A percentile compares a stretch with the other conserved stretches of the same genome.
Evolutionary conservation across 2,329 filamentous ascomycete genomes (phyloP).

Genomic region (Stylonectria norvegica): DNA sequence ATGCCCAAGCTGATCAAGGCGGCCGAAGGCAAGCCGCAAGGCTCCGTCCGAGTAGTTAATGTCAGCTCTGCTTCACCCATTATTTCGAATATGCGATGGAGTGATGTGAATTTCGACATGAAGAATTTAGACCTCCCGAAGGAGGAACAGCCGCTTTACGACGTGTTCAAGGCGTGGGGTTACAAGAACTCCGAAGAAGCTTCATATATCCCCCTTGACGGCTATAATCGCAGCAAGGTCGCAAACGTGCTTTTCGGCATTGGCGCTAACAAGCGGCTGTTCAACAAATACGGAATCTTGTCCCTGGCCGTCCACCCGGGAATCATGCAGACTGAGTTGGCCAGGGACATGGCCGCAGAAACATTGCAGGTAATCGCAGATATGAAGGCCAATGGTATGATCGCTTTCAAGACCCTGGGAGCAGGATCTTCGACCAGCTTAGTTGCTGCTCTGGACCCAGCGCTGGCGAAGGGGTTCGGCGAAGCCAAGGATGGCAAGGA

Average conservation of each 20-base stretch:
- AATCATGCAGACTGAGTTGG: constrained; percentile 32
- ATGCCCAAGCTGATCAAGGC: constrained; percentile 33
- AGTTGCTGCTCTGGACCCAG: constrained; percentile 33
- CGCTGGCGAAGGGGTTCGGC: constrained; percentile 8
- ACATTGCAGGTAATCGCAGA: constrained; percentile 14
- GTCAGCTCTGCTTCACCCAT: constrained; percentile 41
- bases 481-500: constrained; percentile 14
- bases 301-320: constrained; percentile 32
- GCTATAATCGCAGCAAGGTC: constrained; percentile 28
- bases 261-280: constrained; percentile 20
- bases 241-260: constrained; percentile 28
- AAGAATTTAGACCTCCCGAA: constrained; percentile 18
- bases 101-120: constrained; percentile 43
- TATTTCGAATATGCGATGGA: constrained; percentile 37
- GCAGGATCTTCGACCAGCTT: constrained; percentile 30
- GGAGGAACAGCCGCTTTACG: constrained; percentile 14
- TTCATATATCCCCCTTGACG: constrained; percentile 23
- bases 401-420: constrained; percentile 24
- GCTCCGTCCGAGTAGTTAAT: constrained; percentile 39
- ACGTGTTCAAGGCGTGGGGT: constrained; percentile 12
- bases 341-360: constrained; percentile 16
- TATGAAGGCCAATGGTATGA: constrained; percentile 8
- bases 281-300: constrained; percentile 32
- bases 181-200: constrained; percentile 13
- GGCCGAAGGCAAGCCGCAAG: constrained; percentile 23